phyloP scores from a whole-genome alignment of 805 yeast genomes.

The Ogataea wickerhamii region DNA sequence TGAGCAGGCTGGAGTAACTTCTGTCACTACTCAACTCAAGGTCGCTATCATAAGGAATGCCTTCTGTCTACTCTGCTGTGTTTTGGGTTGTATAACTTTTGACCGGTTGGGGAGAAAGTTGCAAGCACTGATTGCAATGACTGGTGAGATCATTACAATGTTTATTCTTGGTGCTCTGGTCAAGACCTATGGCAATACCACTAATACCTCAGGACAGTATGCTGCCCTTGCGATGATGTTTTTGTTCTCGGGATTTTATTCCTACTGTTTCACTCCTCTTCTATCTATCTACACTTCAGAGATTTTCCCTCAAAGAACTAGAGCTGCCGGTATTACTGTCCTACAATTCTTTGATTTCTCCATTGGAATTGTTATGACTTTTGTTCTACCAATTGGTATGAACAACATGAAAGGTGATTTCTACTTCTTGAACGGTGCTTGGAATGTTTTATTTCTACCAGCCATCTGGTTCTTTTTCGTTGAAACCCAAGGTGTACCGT shows the following conservation, averaged over 20 bases:
- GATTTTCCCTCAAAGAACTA: constrained; percentile 28
- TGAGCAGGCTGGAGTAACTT: constrained; percentile 18
- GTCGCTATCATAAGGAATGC: constrained; percentile 25
- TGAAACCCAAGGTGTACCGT: constrained; percentile 27
- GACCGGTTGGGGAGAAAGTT: constrained; percentile 18
- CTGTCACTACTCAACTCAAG: constrained; percentile 10
- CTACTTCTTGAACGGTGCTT: constrained; percentile 22
- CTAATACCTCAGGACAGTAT: constrained; percentile 27
- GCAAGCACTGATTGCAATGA: constrained; percentile 14
- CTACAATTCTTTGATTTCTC: constrained; percentile 9
- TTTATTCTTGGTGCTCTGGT: constrained; percentile 22
- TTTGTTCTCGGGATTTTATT: constrained; percentile 41
- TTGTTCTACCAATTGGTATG: constrained; percentile 35
- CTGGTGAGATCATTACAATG: constrained; percentile 16
- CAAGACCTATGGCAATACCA: constrained; percentile 8
- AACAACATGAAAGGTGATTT: constrained; percentile 35
- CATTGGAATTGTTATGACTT: constrained; percentile 29
- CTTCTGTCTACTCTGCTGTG: constrained; percentile 16
- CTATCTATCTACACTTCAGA: constrained; percentile 46
- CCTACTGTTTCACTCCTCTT: constrained; percentile 43
- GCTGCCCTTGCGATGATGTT: constrained; percentile 43
- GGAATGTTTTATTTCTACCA: constrained; percentile 29
- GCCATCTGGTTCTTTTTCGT: constrained; percentile 29
- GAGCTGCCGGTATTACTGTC: constrained; percentile 20
- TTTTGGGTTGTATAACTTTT: constrained; percentile 17